These are phyloP conservation scores for Apiospora saccharicola DNA, from an alignment of 2,329 filamentous ascomycete species.

Conservation along the genomic window DNA sequence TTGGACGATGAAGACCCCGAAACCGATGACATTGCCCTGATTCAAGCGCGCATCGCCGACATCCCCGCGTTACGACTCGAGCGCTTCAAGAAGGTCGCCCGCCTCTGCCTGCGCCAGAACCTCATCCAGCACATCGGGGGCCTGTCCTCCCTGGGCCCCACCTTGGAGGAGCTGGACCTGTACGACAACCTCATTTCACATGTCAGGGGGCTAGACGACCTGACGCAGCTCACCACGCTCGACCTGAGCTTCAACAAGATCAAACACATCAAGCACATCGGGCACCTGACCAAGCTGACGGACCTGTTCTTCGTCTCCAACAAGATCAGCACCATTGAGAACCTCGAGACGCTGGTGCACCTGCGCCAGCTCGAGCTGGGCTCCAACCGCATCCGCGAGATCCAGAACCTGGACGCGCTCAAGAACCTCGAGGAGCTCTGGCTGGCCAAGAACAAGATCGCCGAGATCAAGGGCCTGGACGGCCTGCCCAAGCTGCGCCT, in stretches of 20 bases:
- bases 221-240: slow-evolving; percentile 77
- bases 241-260: slow-evolving; percentile 99
- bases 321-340: slow-evolving; percentile 88
- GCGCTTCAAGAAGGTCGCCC: slow-evolving; percentile 78
- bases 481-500: slow-evolving; percentile 81
- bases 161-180: slow-evolving; percentile 84
- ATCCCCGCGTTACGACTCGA: slow-evolving; percentile 82
- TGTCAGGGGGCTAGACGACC: slow-evolving; percentile 81
- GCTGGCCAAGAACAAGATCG: slow-evolving; percentile 97
- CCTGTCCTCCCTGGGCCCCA: slow-evolving; percentile 69
- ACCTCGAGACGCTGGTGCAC: slow-evolving; percentile 75
- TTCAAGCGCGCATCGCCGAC: slow-evolving; percentile 84
- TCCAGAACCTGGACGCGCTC: slow-evolving; percentile 83
- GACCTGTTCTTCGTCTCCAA: slow-evolving; percentile 96
- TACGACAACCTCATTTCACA: slow-evolving; percentile 96
- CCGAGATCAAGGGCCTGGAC: slow-evolving; percentile 78
- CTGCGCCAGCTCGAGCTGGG: slow-evolving; percentile 88
- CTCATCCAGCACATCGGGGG: slow-evolving; percentile 82
- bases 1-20: slow-evolving; percentile 67
- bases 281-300: slow-evolving; percentile 77
- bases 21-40: slow-evolving; percentile 82
- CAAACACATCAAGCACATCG: slow-evolving; percentile 93
- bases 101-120: slow-evolving; percentile 93
- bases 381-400: slow-evolving; percentile 89
- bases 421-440: slow-evolving; percentile 86